A percentile compares a stretch with the other conserved stretches of the same genome.
Evolutionary conservation across 2,329 filamentous ascomycete species (phyloP).

Genomic region (Curvularia hawaiiensis): DNA sequence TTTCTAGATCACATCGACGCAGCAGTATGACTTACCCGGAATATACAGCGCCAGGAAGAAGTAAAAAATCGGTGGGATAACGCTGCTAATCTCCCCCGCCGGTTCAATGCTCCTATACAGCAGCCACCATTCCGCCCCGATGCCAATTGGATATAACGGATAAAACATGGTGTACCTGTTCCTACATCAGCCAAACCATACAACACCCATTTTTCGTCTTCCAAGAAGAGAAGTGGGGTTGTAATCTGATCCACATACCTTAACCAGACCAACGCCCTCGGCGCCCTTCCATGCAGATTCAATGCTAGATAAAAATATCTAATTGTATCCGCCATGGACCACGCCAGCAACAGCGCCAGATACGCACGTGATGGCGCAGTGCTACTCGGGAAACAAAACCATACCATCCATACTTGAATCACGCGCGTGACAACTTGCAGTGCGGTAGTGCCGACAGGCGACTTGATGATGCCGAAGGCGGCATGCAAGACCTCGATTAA

Average conservation of each 20-base stretch:
- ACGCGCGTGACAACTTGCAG: conserved; percentile 31
- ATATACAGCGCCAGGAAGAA: conserved; percentile 30
- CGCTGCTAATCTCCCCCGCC: conserved; percentile 14
- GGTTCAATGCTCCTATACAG: conserved; percentile 25
- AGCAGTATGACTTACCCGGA: conserved; percentile 22
- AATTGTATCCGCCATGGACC: conserved; percentile 29
- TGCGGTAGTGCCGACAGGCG: conserved; percentile 30
- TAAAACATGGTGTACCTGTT: conserved; percentile 32
- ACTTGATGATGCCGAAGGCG: conserved; percentile 30
- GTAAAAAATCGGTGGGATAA: conserved; percentile 26
- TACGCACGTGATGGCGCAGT: conserved; percentile 27
- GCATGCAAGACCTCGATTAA: conserved; percentile 32
- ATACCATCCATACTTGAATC: conserved; percentile 39
- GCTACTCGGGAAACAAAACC: conserved; percentile 26
- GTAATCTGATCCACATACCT: no score
- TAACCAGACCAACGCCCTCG: conserved; percentile 24
- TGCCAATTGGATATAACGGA: conserved; percentile 33
- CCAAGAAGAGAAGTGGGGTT: no score
- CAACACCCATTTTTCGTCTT: no score
- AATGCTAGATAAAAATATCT: conserved; percentile 30
- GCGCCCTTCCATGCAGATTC: conserved; percentile 27
- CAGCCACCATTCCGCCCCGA: conserved; percentile 37
- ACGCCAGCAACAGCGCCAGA: conserved; percentile 26
- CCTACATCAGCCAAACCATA: background rate
- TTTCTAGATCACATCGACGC: background rate